A percentile compares a stretch with the other conserved stretches of the same genome.
These are phyloP conservation scores for Wallemia ichthyophaga DNA, from an alignment of 1,284 basidiomycete species.

Conservation along the genomic window DNA sequence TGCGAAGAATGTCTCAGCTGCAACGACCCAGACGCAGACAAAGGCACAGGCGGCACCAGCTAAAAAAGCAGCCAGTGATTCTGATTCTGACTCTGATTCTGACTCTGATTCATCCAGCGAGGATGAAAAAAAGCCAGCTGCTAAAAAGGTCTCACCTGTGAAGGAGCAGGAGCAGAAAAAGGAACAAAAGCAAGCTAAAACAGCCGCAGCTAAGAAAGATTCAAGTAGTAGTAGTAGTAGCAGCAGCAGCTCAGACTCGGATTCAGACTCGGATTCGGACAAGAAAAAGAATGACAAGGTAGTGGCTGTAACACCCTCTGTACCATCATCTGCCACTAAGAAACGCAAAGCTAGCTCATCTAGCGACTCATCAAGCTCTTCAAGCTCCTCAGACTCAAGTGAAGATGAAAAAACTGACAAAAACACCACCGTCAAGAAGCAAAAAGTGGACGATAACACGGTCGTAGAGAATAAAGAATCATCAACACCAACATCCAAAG, in stretches of 20 bases:
- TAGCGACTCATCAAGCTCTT: neutral
- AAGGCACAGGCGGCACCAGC: no score
- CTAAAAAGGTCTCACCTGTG: neutral
- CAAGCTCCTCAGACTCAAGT: neutral
- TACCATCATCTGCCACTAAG: neutral
- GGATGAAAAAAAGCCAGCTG: neutral
- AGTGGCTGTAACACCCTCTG: neutral
- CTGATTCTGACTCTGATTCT: no score
- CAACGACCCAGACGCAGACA: no score
- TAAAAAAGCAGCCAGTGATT: no score
- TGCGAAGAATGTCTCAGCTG: no score
- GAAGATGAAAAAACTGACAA: neutral
- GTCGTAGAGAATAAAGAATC: neutral
- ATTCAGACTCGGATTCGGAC: neutral
- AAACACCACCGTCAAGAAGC: neutral
- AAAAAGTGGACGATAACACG: neutral
- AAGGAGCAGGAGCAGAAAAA: no score
- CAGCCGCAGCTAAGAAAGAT: no score
- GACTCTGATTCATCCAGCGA: no score
- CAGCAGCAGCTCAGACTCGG: neutral
- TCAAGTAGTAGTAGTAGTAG: neutral
- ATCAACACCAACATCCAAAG: neutral
- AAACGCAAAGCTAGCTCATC: slow-evolving; percentile 1
- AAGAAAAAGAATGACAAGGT: slow-evolving; percentile 1
- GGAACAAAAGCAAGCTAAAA: no score